phyloP scores from a whole-genome alignment of 23 red algal species.

The Gracilaria vermiculophylla region DNA sequence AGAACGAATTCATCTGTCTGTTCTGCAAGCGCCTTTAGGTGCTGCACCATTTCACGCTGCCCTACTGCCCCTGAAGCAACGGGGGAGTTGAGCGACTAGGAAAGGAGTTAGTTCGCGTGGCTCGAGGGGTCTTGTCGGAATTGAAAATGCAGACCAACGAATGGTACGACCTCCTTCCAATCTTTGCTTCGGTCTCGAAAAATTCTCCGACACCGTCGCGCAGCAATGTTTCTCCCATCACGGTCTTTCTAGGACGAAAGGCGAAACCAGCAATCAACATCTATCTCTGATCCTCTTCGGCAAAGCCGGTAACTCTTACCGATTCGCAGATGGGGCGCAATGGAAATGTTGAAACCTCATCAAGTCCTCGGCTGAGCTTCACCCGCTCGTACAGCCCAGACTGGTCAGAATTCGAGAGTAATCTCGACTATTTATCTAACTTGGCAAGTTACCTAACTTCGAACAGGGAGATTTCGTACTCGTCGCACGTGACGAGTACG shows the following conservation, averaged over 20 bases:
- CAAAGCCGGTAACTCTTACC: not conserved
- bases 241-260: constrained; percentile 14
- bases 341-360: constrained; percentile 16
- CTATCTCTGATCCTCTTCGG: not conserved
- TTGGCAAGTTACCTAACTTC: not conserved
- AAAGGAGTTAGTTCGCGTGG: not conserved
- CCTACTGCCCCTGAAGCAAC: constrained; percentile 28
- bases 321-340: constrained; percentile 7
- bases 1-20: constrained; percentile 23
- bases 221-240: constrained; percentile 25
- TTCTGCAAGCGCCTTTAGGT: not conserved
- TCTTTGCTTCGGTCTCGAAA: constrained; percentile 16
- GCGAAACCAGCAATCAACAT: not conserved
- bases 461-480: not conserved
- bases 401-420: not conserved
- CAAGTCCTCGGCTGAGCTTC: constrained; percentile 1
- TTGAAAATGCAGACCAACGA: not conserved
- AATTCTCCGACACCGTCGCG: not conserved
- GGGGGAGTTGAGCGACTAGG: not conserved
- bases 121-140: not conserved
- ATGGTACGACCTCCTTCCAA: constrained; percentile 23
- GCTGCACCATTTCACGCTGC: constrained; percentile 40
- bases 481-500: not conserved
- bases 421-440: not conserved
- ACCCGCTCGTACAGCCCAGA: constrained; percentile 14